Percentiles rank a stretch among this genome's conserved stretches.
phyloP scores from a whole-genome alignment of 345 rosid species.

The Raphanus sativus region DNA sequence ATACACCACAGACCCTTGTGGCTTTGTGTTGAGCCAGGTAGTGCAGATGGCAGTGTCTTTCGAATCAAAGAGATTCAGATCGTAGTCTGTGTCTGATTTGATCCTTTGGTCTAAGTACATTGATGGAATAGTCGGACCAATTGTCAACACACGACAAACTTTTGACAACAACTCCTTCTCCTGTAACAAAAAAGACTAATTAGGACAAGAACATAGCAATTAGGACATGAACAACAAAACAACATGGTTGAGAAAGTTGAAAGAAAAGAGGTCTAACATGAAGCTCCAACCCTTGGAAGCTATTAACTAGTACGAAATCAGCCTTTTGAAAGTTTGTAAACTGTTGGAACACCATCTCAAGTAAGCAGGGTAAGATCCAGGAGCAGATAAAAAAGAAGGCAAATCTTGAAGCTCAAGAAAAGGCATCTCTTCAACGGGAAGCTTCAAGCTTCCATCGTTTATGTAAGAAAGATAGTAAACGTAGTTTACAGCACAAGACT shows the following conservation, averaged over 20 bases:
- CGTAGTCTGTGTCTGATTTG: constrained; percentile 40
- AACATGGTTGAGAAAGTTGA: background rate
- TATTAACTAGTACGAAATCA: constrained; percentile 43
- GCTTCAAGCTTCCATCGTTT: constrained; percentile 37
- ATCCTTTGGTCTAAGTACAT: constrained; percentile 47
- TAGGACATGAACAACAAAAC: background rate
- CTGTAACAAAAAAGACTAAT: background rate
- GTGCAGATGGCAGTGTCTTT: background rate
- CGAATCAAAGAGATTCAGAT: constrained; percentile 11
- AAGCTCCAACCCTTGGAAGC: constrained; percentile 42
- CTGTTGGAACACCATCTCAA: constrained; percentile 49
- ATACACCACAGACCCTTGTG: background rate
- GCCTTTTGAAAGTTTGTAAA: constrained; percentile 45
- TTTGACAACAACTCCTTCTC: constrained; percentile 47
- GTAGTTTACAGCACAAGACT: constrained; percentile 58
- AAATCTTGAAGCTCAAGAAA: constrained; percentile 52
- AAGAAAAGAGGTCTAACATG: constrained; percentile 35
- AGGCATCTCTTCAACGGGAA: constrained; percentile 47
- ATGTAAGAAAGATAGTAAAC: constrained; percentile 44
- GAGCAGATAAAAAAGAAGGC: constrained; percentile 51
- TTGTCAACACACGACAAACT: constrained; percentile 37
- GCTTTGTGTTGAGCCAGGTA: background rate
- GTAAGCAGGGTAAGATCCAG: constrained; percentile 51
- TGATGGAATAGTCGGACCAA: constrained; percentile 59
- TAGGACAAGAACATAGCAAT: background rate